Evolutionary conservation across 1,284 basidiomycete species (phyloP).

Genomic region (Hemileia vastatrix): DNA sequence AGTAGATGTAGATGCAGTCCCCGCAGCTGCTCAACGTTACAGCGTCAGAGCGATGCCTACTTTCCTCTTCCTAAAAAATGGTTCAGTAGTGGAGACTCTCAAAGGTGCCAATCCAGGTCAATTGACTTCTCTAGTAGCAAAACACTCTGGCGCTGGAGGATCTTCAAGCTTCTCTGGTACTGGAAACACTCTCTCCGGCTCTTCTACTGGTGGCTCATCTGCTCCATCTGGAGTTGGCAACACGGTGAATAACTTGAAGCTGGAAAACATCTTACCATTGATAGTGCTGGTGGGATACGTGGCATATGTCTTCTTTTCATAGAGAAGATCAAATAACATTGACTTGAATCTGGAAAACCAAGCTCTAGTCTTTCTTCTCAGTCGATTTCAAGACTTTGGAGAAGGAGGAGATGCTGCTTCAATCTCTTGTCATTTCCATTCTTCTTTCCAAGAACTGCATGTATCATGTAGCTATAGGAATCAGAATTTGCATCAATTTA

Average conservation of each 20-base stretch:
- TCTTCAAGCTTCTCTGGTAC: constrained; percentile 29
- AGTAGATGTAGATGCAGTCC: constrained; percentile 48
- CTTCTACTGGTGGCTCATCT: constrained; percentile 26
- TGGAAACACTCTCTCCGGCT: constrained; percentile 29
- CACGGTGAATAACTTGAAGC: constrained; percentile 31
- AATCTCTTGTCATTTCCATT: no score
- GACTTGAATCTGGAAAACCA: no score
- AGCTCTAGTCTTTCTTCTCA: no score
- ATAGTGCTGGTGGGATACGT: no score
- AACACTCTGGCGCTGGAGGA: constrained; percentile 35
- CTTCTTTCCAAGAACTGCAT: no score
- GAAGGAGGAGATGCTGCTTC: no score
- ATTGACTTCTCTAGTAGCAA: constrained; percentile 32
- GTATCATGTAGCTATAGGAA: no score
- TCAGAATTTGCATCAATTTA: no score
- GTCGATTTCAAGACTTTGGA: no score
- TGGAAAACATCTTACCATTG: constrained; percentile 31
- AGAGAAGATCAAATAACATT: no score
- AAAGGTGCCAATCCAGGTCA: constrained; percentile 34
- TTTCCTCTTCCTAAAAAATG: constrained; percentile 49
- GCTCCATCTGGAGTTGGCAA: constrained; percentile 21
- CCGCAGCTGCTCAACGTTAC: constrained; percentile 46
- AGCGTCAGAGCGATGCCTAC: constrained; percentile 49
- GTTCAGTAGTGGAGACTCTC: constrained; percentile 39
- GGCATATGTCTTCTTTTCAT: no score